These are phyloP conservation scores for Veloboletus limbatus DNA, from an alignment of 1,284 basidiomycete species.

Conservation along the genomic window DNA sequence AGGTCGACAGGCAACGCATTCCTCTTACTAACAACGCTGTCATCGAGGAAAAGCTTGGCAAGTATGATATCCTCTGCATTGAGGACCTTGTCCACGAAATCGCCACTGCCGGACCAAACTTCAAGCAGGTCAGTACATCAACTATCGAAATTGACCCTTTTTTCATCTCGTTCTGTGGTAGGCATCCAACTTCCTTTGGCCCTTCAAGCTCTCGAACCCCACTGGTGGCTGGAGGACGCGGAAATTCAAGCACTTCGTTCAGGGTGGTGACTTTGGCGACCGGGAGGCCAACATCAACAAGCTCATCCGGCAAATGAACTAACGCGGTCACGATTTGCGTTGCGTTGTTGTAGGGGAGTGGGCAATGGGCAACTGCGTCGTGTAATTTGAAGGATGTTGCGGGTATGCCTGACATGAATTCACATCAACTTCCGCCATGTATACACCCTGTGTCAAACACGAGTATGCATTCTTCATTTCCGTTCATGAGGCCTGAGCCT, in stretches of 20 bases:
- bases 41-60: constrained; percentile 91
- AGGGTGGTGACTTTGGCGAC: constrained; percentile 96
- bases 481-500: too few species aligned
- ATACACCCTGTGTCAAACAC: constrained; percentile 28
- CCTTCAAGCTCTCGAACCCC: constrained; percentile 99
- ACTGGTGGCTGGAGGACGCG: constrained; percentile 96
- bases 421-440: constrained; percentile 24
- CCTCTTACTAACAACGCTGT: constrained; percentile 93
- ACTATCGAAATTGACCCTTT: background rate
- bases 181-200: constrained; percentile 96
- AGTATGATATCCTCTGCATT: constrained; percentile 95
- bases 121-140: constrained; percentile 78
- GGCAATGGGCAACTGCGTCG: constrained; percentile 5
- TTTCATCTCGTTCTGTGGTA: constrained; percentile 27
- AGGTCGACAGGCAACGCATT: constrained; percentile 96
- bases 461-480: constrained; percentile 20
- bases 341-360: constrained; percentile 15
- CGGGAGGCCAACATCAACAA: constrained; percentile 96
- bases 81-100: constrained; percentile 99
- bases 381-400: constrained; percentile 25
- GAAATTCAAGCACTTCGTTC: constrained; percentile 94
- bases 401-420: constrained; percentile 40
- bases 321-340: constrained; percentile 17
- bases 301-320: constrained; percentile 98
- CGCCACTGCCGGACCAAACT: constrained; percentile 93